These are phyloP conservation scores for Eimeria sp. DNA, from an alignment of 169 alveolate species.

Conservation along the genomic window DNA sequence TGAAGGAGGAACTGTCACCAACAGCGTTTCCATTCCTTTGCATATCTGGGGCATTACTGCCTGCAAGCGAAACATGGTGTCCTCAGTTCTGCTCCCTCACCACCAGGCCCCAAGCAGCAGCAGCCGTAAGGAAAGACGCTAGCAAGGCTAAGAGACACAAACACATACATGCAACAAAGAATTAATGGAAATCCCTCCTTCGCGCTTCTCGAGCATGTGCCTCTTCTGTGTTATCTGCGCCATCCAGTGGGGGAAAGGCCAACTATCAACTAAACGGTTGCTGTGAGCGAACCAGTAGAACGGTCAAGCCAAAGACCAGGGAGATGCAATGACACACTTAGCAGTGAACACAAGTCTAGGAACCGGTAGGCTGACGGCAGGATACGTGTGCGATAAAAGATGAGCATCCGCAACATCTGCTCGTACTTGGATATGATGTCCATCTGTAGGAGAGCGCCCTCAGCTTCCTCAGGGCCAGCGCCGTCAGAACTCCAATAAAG, in stretches of 20 bases:
- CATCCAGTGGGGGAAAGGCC: not conserved
- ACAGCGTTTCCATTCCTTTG: not conserved
- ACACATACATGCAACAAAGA: not conserved
- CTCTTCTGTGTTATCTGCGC: not conserved
- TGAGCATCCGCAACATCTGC: not conserved
- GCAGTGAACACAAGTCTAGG: not conserved
- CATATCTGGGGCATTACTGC: not conserved
- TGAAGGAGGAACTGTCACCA: not conserved
- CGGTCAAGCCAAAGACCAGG: not conserved
- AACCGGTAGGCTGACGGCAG: too few species aligned
- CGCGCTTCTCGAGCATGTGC: not conserved
- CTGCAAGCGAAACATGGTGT: not conserved
- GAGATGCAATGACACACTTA: not conserved
- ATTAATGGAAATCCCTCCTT: not conserved
- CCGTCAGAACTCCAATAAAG: constrained; percentile 27
- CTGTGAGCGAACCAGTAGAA: not conserved
- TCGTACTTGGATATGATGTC: constrained; percentile 45
- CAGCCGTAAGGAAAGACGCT: constrained; percentile 56
- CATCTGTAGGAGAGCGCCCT: constrained; percentile 63
- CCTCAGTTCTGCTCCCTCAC: not conserved
- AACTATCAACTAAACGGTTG: not conserved
- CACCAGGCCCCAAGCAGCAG: constrained; percentile 76
- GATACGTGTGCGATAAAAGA: not conserved
- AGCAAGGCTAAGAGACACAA: constrained; percentile 37
- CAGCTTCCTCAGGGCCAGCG: constrained; percentile 46